Base-by-base conservation (phyloP, 306 rosid species). In the Ormosia emarginata region DNA sequence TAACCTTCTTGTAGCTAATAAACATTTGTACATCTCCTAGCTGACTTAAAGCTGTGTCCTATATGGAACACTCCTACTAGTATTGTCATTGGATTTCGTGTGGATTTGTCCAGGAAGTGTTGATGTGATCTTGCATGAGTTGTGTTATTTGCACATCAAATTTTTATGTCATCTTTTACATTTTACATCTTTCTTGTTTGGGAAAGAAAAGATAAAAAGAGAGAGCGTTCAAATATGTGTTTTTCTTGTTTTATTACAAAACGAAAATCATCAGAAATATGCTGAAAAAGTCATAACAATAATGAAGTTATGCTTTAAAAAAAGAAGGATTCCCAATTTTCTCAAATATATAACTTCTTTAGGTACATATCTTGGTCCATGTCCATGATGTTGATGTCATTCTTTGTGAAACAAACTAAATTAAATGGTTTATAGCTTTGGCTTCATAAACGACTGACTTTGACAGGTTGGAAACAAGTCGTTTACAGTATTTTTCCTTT, bases 221-320 rank as follows among this genome's bases (percentile, higher is more conserved):
- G 24, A 24, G 24, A 0, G 24, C 24, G 1, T 24, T 24, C 0
- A 1, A 24, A 24, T 24, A 1, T 24, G 24, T 1, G 1, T 24
- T 24, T 24, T 24, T 24, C 24, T 24, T 24, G 24, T 24, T 24
- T 24, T 24, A 24, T 67, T 46, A 52, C 77, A 47, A 34, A 72
- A 49, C 37, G 73, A 58, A 80, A 34, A 50, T 29, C 5, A 49
- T 58, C 12, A 47, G 36, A 46, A 59, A 61, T 39, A 59, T 37
- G 56, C 33, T 72, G 67, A 50, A 36, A 81, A 14, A 11, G 64
- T 47, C 29, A 1, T 58, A 37, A 59, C 6, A 37, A 5, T 18
- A 37, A 77, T 49, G 74, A 59, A 34, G 58, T n/a, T 68, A 77
- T 76, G 77, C 58, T 75, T 58, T 39, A 69, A 75, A 67, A 63